These are phyloP conservation scores for Phytophthora lateralis DNA, from an alignment of 352 stramenopile species.

Conservation along the genomic window DNA sequence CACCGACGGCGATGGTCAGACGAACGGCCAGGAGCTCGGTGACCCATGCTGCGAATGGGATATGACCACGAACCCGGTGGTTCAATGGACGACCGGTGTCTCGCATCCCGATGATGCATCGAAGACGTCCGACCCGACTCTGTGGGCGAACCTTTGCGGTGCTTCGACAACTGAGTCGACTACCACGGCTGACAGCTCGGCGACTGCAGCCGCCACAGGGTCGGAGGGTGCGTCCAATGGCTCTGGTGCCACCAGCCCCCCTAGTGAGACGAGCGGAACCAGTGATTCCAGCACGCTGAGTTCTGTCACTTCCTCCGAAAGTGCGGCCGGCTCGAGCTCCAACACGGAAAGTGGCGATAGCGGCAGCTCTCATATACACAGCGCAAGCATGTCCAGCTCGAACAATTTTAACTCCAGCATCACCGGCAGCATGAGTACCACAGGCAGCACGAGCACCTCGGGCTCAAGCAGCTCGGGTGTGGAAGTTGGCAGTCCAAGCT, in stretches of 20 bases:
- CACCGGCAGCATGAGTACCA: neutral
- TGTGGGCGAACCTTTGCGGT: conserved; percentile 14
- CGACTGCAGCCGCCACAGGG: neutral
- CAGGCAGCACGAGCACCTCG: conserved; percentile 3
- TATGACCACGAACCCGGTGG: conserved; percentile 18
- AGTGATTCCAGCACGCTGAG: neutral
- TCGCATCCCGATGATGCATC: conserved; percentile 26
- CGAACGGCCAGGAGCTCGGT: conserved; percentile 19
- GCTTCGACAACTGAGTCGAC: neutral
- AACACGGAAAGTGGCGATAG: neutral
- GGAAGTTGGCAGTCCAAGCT: conserved; percentile 11
- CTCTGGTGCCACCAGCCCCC: neutral
- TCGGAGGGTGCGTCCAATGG: neutral
- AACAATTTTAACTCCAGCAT: neutral
- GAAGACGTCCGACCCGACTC: conserved; percentile 24
- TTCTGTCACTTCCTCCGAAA: conserved; percentile 1
- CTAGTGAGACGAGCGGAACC: neutral
- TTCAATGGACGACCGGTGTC: conserved; percentile 19
- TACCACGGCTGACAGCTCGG: neutral
- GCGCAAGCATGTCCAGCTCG: neutral
- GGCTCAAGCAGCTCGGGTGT: conserved; percentile 6
- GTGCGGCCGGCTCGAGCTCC: neutral
- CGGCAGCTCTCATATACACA: neutral
- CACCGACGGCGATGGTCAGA: conserved; percentile 22
- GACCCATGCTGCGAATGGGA: conserved; percentile 24